Evolutionary conservation across 768 basidiomycete species (phyloP).

Genomic region (Auricularia heimuer): DNA sequence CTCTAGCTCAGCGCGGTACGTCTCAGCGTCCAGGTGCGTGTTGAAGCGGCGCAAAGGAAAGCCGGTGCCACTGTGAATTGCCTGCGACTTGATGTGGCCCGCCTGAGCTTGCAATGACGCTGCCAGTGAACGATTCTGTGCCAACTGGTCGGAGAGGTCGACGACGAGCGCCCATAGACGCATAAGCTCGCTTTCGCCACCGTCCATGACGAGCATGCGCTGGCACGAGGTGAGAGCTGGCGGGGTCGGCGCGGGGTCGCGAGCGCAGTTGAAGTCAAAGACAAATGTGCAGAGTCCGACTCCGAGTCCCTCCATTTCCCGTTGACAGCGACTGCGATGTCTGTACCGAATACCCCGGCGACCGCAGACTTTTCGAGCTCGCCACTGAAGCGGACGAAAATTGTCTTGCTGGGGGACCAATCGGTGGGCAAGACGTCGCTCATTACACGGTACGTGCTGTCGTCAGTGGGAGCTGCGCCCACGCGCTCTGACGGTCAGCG

Average conservation of each 20-base stretch:
- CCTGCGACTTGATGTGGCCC: conserved; percentile 65
- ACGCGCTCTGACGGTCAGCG: neutral
- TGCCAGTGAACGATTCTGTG: conserved; percentile 64
- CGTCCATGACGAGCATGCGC: neutral
- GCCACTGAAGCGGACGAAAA: conserved; percentile 90
- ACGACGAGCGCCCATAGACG: conserved; percentile 42
- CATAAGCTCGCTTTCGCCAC: conserved; percentile 14
- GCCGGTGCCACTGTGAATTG: conserved; percentile 82
- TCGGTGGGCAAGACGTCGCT: conserved; percentile 98
- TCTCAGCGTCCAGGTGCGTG: conserved; percentile 35
- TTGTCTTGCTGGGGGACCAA: conserved; percentile 92
- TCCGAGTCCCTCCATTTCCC: neutral
- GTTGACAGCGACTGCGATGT: conserved; percentile 5
- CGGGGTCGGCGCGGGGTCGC: neutral
- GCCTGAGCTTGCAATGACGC: conserved; percentile 63
- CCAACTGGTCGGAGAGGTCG: conserved; percentile 77
- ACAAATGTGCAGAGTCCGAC: neutral
- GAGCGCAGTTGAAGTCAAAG: too few relatives aligned
- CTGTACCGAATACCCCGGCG: conserved; percentile 40
- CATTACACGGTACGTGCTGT: conserved; percentile 69
- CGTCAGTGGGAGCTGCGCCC: neutral
- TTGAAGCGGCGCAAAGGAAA: conserved; percentile 56
- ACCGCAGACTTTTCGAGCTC: conserved; percentile 80
- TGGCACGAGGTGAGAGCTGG: neutral
- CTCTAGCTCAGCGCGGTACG: conserved; percentile 83